Evolutionary conservation across 306 rosid genomes (phyloP).

Genomic region (Dryas alaskensis): DNA sequence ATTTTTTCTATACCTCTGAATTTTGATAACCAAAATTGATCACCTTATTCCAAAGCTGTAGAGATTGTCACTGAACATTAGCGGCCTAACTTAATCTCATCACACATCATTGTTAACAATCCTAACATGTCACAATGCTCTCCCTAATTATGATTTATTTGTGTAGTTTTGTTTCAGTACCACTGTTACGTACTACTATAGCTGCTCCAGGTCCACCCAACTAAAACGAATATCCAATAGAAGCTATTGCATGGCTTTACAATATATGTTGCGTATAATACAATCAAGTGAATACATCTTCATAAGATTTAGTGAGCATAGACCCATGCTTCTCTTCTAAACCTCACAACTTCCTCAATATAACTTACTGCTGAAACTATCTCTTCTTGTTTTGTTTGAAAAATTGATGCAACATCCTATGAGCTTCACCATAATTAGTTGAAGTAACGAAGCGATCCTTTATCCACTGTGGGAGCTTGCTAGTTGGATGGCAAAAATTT

Average conservation of each 20-base stretch:
- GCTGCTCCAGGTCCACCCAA: not conserved
- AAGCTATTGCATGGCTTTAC: too few relatives aligned
- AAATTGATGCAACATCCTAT: constrained; percentile 74
- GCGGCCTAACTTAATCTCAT: too few relatives aligned
- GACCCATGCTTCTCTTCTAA: not conserved
- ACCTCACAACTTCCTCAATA: not conserved
- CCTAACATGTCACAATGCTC: not conserved
- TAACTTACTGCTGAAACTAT: constrained; percentile 19
- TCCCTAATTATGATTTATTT: not conserved
- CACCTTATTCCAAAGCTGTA: too few relatives aligned
- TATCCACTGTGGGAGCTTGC: constrained; percentile 89
- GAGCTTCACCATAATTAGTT: constrained; percentile 72
- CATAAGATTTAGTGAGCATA: not conserved
- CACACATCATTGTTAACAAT: not conserved
- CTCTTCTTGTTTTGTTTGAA: constrained; percentile 54
- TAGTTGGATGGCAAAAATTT: constrained; percentile 55
- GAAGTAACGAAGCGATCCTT: constrained; percentile 65
- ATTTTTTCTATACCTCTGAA: too few relatives aligned
- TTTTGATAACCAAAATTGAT: too few relatives aligned
- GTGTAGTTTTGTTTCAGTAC: not conserved
- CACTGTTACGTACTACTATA: not conserved
- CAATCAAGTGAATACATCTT: not conserved
- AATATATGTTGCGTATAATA: not conserved
- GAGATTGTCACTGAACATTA: too few relatives aligned
- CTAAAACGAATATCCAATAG: too few relatives aligned